A percentile compares a stretch with the other conserved stretches of the same genome.
Conservation (phyloP, 345 rosid species). For the Ricinus communis region DNA sequence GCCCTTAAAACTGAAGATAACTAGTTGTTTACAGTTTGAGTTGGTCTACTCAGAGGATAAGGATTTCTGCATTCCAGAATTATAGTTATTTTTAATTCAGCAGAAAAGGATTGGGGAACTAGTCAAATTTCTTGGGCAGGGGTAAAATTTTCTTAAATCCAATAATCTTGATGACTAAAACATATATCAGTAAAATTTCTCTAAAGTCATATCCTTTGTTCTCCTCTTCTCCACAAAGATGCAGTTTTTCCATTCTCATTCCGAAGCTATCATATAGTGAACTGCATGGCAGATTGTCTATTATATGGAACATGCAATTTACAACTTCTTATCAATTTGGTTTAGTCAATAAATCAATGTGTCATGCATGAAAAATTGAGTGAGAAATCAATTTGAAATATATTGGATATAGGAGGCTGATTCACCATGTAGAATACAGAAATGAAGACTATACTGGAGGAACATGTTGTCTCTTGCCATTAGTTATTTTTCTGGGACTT, state of each 20-base stretch:
- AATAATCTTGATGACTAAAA: not conserved
- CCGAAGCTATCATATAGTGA: not conserved
- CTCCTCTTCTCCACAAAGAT: not conserved
- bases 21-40: not conserved
- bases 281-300: not conserved
- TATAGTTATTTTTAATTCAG: not conserved
- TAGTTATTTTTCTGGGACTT: slow-evolving; percentile 2
- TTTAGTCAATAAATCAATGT: not conserved
- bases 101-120: not conserved
- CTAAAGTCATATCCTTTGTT: not conserved
- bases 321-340: not conserved
- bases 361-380: not conserved
- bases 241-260: not conserved
- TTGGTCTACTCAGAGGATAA: not conserved
- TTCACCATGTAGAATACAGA: not conserved
- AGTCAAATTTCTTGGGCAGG: not conserved
- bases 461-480: not conserved
- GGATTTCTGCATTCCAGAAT: not conserved
- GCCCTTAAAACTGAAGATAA: not conserved
- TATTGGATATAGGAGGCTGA: not conserved
- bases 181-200: not conserved
- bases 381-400: not conserved
- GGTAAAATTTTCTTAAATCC: not conserved
- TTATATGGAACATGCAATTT: not conserved
- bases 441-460: not conserved